Evolutionary conservation across 2,329 filamentous ascomycete genomes (phyloP), one percentile per base, ranked within the genome.

Genomic region (Pseudogymnoascus sp.): DNA sequence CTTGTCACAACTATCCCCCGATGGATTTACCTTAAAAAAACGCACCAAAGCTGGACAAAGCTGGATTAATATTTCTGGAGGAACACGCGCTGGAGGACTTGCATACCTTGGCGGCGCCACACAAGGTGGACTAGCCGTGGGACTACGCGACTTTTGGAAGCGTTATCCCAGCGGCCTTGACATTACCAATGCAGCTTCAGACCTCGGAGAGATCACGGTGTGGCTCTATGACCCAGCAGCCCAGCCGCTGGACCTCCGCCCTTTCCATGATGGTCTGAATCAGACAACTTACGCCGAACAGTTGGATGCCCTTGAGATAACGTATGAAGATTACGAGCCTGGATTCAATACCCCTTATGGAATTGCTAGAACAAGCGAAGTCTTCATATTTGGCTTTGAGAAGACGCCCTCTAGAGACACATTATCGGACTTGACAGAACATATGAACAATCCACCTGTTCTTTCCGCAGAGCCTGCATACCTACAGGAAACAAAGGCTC

Each of bases 131-230:
- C 72, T 86, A 1, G 82, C 79, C 1, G 68, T 85, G 4, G 81
- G 80, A 0, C 73, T 83, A 52, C 76, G 79, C 2, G 77, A 85
- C 65, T 85, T 85, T 67, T 85, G 83, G 83, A 81, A 85, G 71
- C 75, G 79, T 13, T 84, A 82, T 63, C 83, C 83, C 0, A 82
- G 80, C 0, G 76, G 79, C 3, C 69, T 85, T 3, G 82, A 85
- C 48, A 75, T 85, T 9, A 70, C 74, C 0, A 75, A 80, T 57
- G 78, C 81, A 0, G 75, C 74, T 0, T 72, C 73, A 0, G 77
- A 82, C 48, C 66, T 69, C 1, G 81, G 81, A 0, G 72, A 75
- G 3, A 72, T 85, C 9, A 85, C 82, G 0, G 61, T 83, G 0
- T 86, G 82, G 82, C 68, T 86, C 0, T 85, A 85, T 63, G 81